These are phyloP conservation scores for Rhododendron williamsianum DNA, from an alignment of 148 eudicot genomes.

Conservation along the genomic window DNA sequence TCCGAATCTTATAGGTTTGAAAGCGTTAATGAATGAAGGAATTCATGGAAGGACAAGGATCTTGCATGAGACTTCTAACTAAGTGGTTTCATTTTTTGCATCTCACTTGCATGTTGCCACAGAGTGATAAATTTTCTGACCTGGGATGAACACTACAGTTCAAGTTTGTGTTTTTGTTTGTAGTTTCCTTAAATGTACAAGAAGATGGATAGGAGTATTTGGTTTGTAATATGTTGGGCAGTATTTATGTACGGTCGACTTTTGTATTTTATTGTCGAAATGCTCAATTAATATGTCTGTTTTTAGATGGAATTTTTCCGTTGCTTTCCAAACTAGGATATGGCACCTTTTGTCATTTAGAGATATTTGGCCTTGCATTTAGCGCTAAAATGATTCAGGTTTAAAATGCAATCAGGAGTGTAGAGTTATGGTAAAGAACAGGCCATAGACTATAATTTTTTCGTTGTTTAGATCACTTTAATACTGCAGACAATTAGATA, in stretches of 20 bases:
- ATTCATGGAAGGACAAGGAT: not conserved
- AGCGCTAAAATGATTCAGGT: not conserved
- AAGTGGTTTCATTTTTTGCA: not conserved
- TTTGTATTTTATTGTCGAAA: not conserved
- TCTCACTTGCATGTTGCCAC: not conserved
- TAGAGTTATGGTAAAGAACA: not conserved
- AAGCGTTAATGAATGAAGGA: not conserved
- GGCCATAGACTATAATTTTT: not conserved
- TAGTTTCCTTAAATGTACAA: not conserved
- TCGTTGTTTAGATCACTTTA: not conserved
- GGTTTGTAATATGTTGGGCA: not conserved
- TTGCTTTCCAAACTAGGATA: not conserved
- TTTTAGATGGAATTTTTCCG: not conserved
- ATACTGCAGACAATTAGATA: conserved; percentile 3
- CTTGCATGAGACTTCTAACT: not conserved
- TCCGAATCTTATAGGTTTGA: not conserved
- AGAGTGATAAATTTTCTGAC: not conserved
- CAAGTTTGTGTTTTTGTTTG: not conserved
- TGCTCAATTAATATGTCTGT: not conserved
- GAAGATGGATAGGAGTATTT: not conserved
- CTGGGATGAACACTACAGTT: not conserved
- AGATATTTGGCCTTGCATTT: not conserved
- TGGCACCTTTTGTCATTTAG: not conserved
- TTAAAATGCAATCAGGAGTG: not conserved
- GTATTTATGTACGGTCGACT: not conserved